These are phyloP conservation scores for Aspergillus ibericus DNA, from an alignment of 2,329 filamentous ascomycete species.

Conservation along the genomic window DNA sequence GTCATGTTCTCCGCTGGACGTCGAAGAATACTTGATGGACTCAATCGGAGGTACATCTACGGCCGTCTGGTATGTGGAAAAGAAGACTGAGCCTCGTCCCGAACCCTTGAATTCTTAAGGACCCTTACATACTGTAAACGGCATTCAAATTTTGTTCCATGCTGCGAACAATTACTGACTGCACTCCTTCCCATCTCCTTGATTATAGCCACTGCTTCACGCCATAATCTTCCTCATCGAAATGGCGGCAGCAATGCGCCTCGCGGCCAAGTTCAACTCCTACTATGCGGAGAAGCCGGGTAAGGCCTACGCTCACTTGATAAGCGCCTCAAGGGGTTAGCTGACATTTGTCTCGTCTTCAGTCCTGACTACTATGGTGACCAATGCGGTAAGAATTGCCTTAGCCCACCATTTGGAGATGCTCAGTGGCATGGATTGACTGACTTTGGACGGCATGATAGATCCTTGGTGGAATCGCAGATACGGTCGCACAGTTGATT, in stretches of 20 bases:
- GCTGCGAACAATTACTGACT: slow-evolving; percentile 6
- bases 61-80: slow-evolving; percentile 42
- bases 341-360: slow-evolving; percentile 23
- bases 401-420: not conserved
- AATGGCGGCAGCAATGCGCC: slow-evolving; percentile 78
- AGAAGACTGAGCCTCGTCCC: not conserved
- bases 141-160: not conserved
- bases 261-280: slow-evolving; percentile 84
- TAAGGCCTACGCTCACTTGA: slow-evolving; percentile 44
- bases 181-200: slow-evolving; percentile 10
- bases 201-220: slow-evolving; percentile 77
- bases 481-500: slow-evolving; percentile 92
- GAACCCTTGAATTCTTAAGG: not conserved
- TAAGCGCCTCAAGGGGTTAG: not conserved
- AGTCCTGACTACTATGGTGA: slow-evolving; percentile 99
- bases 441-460: slow-evolving; percentile 28
- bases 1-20: slow-evolving; percentile 44
- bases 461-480: slow-evolving; percentile 89
- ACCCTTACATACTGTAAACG: not conserved
- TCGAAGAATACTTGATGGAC: slow-evolving; percentile 44
- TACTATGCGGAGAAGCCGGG: slow-evolving; percentile 90
- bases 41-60: slow-evolving; percentile 51
- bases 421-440: slow-evolving; percentile 8
- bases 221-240: slow-evolving; percentile 81
- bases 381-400: slow-evolving; percentile 70